Percentiles rank a stretch among this genome's conserved stretches.
These are phyloP conservation scores for Boeremia exigua DNA, from an alignment of 2,329 filamentous ascomycete genomes.

Conservation along the genomic window DNA sequence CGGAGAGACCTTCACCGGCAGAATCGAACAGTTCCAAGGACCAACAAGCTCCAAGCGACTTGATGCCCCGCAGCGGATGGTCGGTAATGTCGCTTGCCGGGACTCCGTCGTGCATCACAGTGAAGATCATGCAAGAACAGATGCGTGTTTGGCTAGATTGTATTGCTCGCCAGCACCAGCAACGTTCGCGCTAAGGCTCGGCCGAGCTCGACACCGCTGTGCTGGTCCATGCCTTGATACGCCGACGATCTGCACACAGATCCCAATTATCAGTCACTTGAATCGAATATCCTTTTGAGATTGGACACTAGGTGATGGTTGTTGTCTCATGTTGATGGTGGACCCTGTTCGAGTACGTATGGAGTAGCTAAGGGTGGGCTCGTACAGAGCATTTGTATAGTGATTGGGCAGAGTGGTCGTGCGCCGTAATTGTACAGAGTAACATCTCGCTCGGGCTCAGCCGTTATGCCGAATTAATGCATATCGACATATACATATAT, in stretches of 20 bases:
- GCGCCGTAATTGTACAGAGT: too few species aligned
- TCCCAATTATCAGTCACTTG: not conserved
- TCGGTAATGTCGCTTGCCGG: too few species aligned
- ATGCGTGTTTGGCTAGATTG: not conserved
- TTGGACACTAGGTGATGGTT: not conserved
- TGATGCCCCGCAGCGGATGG: too few species aligned
- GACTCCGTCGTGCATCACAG: not conserved
- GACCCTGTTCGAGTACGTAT: not conserved
- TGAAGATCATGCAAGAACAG: not conserved
- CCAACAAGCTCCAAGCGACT: too few species aligned
- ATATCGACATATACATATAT: not conserved
- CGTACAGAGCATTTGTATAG: too few species aligned
- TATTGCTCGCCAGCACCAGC: not conserved
- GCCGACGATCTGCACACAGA: constrained; percentile 3
- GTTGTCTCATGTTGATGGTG: not conserved
- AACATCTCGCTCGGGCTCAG: too few species aligned
- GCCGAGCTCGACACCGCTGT: not conserved
- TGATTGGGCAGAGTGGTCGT: too few species aligned
- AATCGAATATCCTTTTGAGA: not conserved
- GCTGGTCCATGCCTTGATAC: not conserved
- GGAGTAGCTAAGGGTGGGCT: not conserved
- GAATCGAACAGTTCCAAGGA: too few species aligned
- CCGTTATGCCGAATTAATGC: too few species aligned
- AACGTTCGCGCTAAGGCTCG: not conserved
- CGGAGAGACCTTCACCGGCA: too few species aligned